Evolutionary conservation across 2,329 filamentous ascomycete genomes (phyloP).

Genomic region (Neurospora sp.): DNA sequence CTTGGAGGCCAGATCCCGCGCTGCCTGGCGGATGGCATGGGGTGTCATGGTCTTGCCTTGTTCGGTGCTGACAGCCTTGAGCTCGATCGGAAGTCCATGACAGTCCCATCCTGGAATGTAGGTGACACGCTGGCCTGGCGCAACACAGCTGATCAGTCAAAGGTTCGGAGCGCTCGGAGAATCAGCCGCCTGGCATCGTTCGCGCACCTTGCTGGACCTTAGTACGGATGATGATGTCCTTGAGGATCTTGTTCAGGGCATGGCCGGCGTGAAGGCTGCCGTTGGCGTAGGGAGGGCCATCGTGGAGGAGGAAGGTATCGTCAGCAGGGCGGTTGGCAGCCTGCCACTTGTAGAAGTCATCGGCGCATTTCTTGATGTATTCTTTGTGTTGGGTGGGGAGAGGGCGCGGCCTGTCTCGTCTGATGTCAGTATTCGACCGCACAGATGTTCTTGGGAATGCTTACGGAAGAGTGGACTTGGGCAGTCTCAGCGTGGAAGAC

Average conservation of each 20-base stretch:
- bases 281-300: conserved; percentile 96
- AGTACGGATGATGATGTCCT: conserved; percentile 81
- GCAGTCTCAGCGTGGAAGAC: conserved; percentile 66
- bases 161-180: background rate
- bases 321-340: conserved; percentile 40
- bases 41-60: conserved; percentile 35
- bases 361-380: conserved; percentile 69
- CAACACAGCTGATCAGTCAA: background rate
- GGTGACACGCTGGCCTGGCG: conserved; percentile 52
- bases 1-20: conserved; percentile 54
- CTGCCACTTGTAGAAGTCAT: conserved; percentile 89
- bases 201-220: conserved; percentile 59
- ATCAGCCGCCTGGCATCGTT: background rate
- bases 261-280: conserved; percentile 86
- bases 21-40: conserved; percentile 53
- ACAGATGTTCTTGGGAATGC: conserved; percentile 2
- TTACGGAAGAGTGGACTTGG: conserved; percentile 65
- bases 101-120: conserved; percentile 97
- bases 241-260: conserved; percentile 92
- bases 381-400: conserved; percentile 37
- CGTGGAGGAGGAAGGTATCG: conserved; percentile 71
- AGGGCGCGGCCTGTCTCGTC: conserved; percentile 38
- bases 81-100: conserved; percentile 91
- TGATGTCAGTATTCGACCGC: conserved; percentile 2
- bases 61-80: conserved; percentile 70